Conservation (phyloP, 805 yeast genomes). For the Wickerhamiella alocasiicola region DNA sequence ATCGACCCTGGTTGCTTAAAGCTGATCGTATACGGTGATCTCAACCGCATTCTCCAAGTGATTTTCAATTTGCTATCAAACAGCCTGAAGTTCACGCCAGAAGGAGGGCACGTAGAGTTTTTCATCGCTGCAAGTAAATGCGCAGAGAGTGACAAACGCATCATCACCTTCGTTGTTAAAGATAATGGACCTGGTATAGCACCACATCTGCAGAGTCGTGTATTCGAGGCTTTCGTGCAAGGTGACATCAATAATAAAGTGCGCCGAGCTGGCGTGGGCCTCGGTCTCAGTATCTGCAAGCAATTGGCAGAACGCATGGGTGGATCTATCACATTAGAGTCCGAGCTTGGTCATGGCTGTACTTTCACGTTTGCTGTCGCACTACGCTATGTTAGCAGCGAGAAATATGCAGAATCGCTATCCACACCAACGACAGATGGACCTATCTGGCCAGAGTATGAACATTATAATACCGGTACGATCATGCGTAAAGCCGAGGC, state of each 20-base stretch:
- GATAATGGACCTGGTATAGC: constrained; percentile 97
- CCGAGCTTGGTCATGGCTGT: constrained; percentile 72
- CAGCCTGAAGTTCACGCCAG: constrained; percentile 84
- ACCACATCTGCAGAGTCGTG: constrained; percentile 62
- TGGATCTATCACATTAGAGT: constrained; percentile 65
- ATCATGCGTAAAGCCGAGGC: constrained; percentile 12
- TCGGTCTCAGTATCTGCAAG: constrained; percentile 79
- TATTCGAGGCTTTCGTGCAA: constrained; percentile 93
- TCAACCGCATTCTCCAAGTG: constrained; percentile 80
- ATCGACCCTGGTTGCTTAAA: constrained; percentile 29
- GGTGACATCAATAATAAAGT: constrained; percentile 85
- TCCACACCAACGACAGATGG: neutral
- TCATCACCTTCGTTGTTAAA: constrained; percentile 54
- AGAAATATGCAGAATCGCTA: neutral
- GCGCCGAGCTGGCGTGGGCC: constrained; percentile 91
- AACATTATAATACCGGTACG: constrained; percentile 13
- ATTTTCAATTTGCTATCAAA: constrained; percentile 88
- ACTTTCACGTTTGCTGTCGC: constrained; percentile 64
- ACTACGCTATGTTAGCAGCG: constrained; percentile 15
- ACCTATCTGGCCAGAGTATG: constrained; percentile 15
- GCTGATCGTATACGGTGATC: constrained; percentile 71
- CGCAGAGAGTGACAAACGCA: constrained; percentile 36
- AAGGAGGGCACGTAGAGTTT: constrained; percentile 67
- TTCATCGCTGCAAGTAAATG: constrained; percentile 15
- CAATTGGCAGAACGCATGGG: constrained; percentile 87